Conservation (phyloP, 495 filamentous ascomycete genomes). For the Aspergillus avenaceus region DNA sequence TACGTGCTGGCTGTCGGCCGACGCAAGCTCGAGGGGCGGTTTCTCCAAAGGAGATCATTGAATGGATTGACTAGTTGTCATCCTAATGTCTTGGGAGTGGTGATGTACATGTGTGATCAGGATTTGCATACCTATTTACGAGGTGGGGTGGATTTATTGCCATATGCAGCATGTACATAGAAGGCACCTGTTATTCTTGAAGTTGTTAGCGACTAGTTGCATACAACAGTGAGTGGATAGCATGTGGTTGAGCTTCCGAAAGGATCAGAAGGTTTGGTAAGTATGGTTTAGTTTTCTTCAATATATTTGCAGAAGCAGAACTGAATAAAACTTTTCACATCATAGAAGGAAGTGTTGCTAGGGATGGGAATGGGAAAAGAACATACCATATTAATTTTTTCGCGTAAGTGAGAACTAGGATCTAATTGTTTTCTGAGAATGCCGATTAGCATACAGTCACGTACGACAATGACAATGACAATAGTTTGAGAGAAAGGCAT, state of each 20-base stretch:
- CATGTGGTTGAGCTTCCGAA: slow-evolving; percentile 9
- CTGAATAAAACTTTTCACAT: slow-evolving; percentile 79
- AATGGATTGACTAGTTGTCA: slow-evolving; percentile 99
- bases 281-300: slow-evolving; percentile 78
- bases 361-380: slow-evolving; percentile 5
- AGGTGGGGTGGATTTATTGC: background rate
- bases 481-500: slow-evolving; percentile 27
- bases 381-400: slow-evolving; percentile 11
- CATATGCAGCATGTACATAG: background rate
- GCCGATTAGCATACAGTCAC: background rate
- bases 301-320: slow-evolving; percentile 88
- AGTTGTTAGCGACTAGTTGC: slow-evolving; percentile 20
- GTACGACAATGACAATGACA: background rate
- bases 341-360: slow-evolving; percentile 42
- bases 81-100: slow-evolving; percentile 52
- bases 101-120: slow-evolving; percentile 1
- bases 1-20: slow-evolving; percentile 15
- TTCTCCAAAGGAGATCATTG: slow-evolving; percentile 75
- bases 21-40: slow-evolving; percentile 37
- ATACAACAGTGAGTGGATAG: slow-evolving; percentile 5
- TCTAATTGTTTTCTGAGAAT: background rate
- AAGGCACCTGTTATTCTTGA: slow-evolving; percentile 16
- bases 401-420: background rate
- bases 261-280: slow-evolving; percentile 64
- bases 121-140: background rate